Base-by-base conservation (phyloP, 2,329 filamentous ascomycete genomes). In the Fusarium bulbicola region DNA sequence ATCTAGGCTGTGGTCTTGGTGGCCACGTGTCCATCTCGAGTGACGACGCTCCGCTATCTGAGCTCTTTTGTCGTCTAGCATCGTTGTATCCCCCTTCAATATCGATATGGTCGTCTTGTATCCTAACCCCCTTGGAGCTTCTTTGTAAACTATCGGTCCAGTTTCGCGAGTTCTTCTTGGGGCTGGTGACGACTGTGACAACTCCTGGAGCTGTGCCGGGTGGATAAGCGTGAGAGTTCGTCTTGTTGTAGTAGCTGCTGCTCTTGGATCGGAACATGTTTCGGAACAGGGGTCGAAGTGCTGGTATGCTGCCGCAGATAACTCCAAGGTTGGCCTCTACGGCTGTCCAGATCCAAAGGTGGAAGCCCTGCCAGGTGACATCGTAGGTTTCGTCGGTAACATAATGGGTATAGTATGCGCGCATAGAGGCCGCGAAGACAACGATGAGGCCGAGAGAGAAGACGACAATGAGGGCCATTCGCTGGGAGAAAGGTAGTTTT, bases 311-410 rank as follows among this genome's bases (percentile, higher is more conserved):
- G 21, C 82, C 82, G 53, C 82, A 84, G 34, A 84, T 82, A 32
- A 84, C 79, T n/a, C 81, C 82, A 26, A 84, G 68, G 53, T 84
- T 83, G 4, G 81, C 82, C 65, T 84, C 83, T 28, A 84, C 79
- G 6, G 83, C 81, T 3, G 82, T 83, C 82, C 83, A 84, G 36
- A 83, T 81, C 83, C 83, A 84, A 24, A 84, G 74, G 20, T 82
- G 72, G 50, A 82, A 82, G 2, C 82, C 81, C 13, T 83, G 72
- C 82, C 83, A 84, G 6, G 82, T 84, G 1, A 84, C 79, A 66
- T 84, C 83, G 72, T 82, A 84, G 4, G 81, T 82, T 39, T 78
- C 47, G 36, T 78, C 69, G 11, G 81, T 79, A 15, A 83, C 81
- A 53, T 78, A 75, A 56, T 80, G 74, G 26, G 81, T 74, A 78